A percentile compares a stretch with the other conserved stretches of the same genome.
phyloP scores from a whole-genome alignment of 2,329 filamentous ascomycete species.

The Aspergillus sp. region DNA sequence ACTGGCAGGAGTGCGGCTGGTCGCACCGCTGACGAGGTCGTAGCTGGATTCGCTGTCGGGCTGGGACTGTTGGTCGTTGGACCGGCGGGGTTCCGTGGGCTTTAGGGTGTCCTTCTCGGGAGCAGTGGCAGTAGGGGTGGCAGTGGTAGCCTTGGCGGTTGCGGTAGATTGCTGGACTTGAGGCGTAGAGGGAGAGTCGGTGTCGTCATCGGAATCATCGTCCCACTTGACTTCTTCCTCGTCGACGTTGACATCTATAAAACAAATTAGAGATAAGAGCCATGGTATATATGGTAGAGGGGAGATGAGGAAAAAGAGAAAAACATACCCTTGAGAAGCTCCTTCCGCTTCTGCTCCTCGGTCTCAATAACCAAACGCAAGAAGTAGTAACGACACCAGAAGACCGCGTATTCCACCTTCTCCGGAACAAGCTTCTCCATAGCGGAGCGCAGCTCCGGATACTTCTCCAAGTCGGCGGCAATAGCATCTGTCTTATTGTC shows the following conservation, averaged over 20 bases:
- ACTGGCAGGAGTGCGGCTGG: slow-evolving; percentile 73
- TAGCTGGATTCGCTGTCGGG: slow-evolving; percentile 95
- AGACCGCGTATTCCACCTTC: slow-evolving; percentile 80
- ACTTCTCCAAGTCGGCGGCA: slow-evolving; percentile 76
- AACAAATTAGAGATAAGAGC: slow-evolving; percentile 7
- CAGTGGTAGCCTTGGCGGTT: slow-evolving; percentile 21
- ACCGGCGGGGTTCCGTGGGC: slow-evolving; percentile 65
- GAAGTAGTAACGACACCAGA: slow-evolving; percentile 97
- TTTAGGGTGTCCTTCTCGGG: slow-evolving; percentile 55
- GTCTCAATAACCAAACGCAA: slow-evolving; percentile 88
- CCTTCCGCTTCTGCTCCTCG: slow-evolving; percentile 82
- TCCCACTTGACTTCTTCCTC: slow-evolving; percentile 70
- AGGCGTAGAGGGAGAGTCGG: slow-evolving; percentile 45
- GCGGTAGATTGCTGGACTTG: slow-evolving; percentile 32
- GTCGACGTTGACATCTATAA: slow-evolving; percentile 51
- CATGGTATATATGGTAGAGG: slow-evolving; percentile 8
- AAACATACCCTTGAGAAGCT: slow-evolving; percentile 81
- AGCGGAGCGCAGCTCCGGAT: slow-evolving; percentile 77
- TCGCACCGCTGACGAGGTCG: slow-evolving; percentile 81
- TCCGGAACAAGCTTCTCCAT: slow-evolving; percentile 98
- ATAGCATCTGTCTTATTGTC: slow-evolving; percentile 85
- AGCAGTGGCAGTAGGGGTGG: slow-evolving; percentile 34
- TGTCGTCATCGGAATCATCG: slow-evolving; percentile 68
- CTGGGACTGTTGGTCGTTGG: slow-evolving; percentile 86
- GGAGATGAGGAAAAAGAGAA: not conserved